Base-by-base conservation (phyloP, 805 yeast species). In the Candida vartiovaarae region DNA sequence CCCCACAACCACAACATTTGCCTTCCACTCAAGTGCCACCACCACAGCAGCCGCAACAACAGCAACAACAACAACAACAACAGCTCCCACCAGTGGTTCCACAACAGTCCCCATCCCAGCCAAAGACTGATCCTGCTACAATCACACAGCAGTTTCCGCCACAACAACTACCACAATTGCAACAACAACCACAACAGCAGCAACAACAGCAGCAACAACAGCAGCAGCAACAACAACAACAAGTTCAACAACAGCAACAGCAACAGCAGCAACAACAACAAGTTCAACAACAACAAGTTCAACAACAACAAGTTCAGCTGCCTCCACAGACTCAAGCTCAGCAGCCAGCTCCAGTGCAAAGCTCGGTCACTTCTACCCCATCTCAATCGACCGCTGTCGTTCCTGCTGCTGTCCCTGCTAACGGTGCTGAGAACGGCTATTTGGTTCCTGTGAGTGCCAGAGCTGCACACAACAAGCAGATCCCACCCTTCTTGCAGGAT, bases 401-500 rank as follows among this genome's bases (percentile, higher is more conserved):
- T 24, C 42, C 61, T 29, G 40, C 55, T 11, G 45, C 47, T 27
- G 45, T 30, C 38, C 48, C 59, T 31, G 44, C 53, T 29, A 40
- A 52, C 3, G 50, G 54, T 7, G 56, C 55, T n/a, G 39, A 46
- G 9, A 57, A 59, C 32, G 63, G 60, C 30, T 65, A 66, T 42
- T 47, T 67, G 29, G 72, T 68, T 27, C 72, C 72, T 39, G 62
- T 54, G 27, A 52, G 54, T 25, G 70, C 64, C 46, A 62, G 70
- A 44, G 67, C 72, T 15, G 49, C 60, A 11, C 89, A 82, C 61
- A 74, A 76, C 45, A 84, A 84, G 61, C 86, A 82, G 49, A 80
- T 83, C 47, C 95, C 95, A 9, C 86, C 85, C n/a, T 84, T 83
- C 57, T 73, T 84, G 59, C 66, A 78, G 34, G 95, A 86, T 59